Evolutionary conservation across 73 alveolate genomes (phyloP).

Genomic region (Blepharisma stoltei): DNA sequence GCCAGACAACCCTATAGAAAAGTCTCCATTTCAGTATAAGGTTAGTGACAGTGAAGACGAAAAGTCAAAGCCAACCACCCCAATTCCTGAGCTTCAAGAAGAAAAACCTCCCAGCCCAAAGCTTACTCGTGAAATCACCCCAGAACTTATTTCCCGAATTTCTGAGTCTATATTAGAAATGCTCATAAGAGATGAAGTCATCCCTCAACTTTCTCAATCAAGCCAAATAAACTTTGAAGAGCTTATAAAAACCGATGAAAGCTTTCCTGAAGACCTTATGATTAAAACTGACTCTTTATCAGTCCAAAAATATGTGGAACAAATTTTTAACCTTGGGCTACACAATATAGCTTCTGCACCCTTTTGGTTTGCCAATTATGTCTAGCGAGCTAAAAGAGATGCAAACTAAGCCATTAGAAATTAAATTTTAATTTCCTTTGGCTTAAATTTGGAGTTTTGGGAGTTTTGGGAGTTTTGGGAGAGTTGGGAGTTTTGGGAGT

Average conservation of each 20-base stretch:
- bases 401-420: not conserved
- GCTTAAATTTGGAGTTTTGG: no score
- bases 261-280: not conserved
- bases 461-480: no score
- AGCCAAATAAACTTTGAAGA: not conserved
- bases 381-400: not conserved
- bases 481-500: no score
- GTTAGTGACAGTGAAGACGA: not conserved
- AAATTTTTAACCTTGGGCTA: not conserved
- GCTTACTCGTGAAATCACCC: conserved; percentile 18
- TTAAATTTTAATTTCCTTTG: not conserved
- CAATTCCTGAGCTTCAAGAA: not conserved
- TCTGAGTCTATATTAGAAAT: not conserved
- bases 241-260: not conserved
- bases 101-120: not conserved
- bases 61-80: not conserved
- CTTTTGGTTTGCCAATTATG: not conserved
- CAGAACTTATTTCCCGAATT: conserved; percentile 9
- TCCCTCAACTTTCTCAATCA: not conserved
- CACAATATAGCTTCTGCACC: not conserved
- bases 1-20: not conserved
- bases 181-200: conserved; percentile 27
- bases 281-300: not conserved
- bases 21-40: not conserved
- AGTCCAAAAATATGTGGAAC: not conserved